Base-by-base conservation (phyloP, 2,329 filamentous ascomycete genomes). In the Sclerotinia minor region DNA sequence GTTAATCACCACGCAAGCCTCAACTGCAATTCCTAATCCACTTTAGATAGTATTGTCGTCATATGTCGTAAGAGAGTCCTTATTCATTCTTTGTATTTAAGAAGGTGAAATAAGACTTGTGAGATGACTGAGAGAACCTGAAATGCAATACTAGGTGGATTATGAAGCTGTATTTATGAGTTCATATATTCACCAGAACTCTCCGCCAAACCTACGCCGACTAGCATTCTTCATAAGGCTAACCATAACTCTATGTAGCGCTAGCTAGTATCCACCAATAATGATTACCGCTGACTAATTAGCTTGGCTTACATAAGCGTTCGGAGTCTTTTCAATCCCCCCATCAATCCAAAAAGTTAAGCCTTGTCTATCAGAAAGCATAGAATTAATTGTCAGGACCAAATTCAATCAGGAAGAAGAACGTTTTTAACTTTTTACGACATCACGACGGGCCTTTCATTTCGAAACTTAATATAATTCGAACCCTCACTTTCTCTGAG, bases 281-380 rank as follows among this genome's bases (percentile, higher is more conserved):
- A 50, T 21, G 26, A 9, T 21, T 1, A 1, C n/a, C 6, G 1
- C 5, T 38, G 2, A 0, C 5, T 13, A 7, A 5, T 21, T 38
- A 38, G 59, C 29, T 35, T 21, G 3, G 59, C 21, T 63, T 50
- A 63, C 50, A 63, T 63, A 63, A 63, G 45, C 59, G 15, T 49
- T 63, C 59, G 45, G 45, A 49, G 59, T 63, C 59, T 50, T 24
- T n/a, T 4, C 15, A 35, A 38, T 38, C 47, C 59, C 32, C 32
- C 45, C 45, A 50, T 50, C 59, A 29, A 63, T 50, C 59, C 45
- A 63, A 63, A 63, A 63, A 50, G 45, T 41, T 52, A 24, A 63
- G 59, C 59, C 59, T 63, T 63, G 59, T 60, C 59, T 52, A 35
- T 61, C 53, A 50, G 29, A 61, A 38, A 26, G 13, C 58, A 60